Base-by-base conservation (phyloP, 129 eudicot species). In the Tagetes erecta region DNA sequence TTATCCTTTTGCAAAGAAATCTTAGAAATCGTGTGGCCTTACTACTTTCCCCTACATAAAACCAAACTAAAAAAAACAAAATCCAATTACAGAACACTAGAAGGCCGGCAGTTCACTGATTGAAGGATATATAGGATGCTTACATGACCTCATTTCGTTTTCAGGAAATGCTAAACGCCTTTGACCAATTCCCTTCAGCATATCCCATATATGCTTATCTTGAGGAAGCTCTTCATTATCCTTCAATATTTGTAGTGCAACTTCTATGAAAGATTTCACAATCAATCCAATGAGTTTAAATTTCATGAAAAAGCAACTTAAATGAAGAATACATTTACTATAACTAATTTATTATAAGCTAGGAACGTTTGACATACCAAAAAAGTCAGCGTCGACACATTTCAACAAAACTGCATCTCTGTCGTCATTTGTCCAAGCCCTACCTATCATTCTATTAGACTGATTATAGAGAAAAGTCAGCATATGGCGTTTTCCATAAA, bases 181-280 rank as follows among this genome's bases (percentile, higher is more conserved):
- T 76, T 72, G 60, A 38, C 85, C 83, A 72, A 84, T 40, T 12
- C 6, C 80, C 51, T 78, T 70, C 0, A 84, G 76, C 13, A 77
- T 49, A 0, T 36, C 34, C 14, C 68, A 51, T 47, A 6, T 81
- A 68, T 67, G 40, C 39, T 27, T 13, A 49, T 0, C 31, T 13
- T 33, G 42, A 30, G 84, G 78, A 41, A 83, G 41, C 12, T 60
- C 68, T 49, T 49, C 68, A n/a, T 41, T 50, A 33, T 63, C 55
- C 34, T 20, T 39, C 55, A 80, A 37, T 60, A 84, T 80, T 51
- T 41, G 37, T 47, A 77, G 35, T 31, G 64, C 38, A 31, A 57
- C 11, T 2, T 57, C 64, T 57, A 31, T 13, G 8, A 8, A 57
- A 57, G 38, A 13, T 31, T 57, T 57, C 38, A 8, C 37, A 57